A percentile compares a stretch with the other conserved stretches of the same genome.
These are phyloP conservation scores for Acorus gramineus DNA, from an alignment of 106 monocot species.

Conservation along the genomic window DNA sequence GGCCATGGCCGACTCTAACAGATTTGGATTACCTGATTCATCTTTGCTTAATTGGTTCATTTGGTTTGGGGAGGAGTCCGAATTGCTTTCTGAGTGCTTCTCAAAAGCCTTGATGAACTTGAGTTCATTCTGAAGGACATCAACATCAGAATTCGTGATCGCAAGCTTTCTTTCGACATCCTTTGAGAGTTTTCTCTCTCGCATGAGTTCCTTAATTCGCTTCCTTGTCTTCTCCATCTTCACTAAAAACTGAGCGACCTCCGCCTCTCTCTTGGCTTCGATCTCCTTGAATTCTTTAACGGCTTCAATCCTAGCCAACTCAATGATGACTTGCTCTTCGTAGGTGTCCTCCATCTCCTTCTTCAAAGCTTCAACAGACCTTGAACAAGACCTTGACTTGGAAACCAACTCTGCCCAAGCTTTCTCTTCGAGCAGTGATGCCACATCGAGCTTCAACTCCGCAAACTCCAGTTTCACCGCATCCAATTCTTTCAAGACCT, in stretches of 20 bases:
- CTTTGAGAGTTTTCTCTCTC: constrained; percentile 24
- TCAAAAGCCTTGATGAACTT: constrained; percentile 49
- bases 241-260: constrained; percentile 22
- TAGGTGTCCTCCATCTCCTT: constrained; percentile 46
- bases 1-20: constrained; percentile 9
- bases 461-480: constrained; percentile 31
- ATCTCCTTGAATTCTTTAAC: constrained; percentile 53
- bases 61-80: too few species aligned
- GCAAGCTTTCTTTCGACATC: constrained; percentile 45
- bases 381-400: constrained; percentile 5
- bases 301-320: constrained; percentile 84
- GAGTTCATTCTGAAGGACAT: constrained; percentile 57
- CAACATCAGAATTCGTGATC: constrained; percentile 40
- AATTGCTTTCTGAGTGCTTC: constrained; percentile 8
- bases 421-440: constrained; percentile 33
- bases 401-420: constrained; percentile 14
- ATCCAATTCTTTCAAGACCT: constrained; percentile 31
- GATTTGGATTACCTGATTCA: background rate
- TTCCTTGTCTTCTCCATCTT: constrained; percentile 27
- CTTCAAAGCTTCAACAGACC: constrained; percentile 31
- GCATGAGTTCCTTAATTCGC: constrained; percentile 18
- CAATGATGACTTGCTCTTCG: constrained; percentile 77
- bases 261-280: constrained; percentile 29
- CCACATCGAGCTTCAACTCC: constrained; percentile 39
- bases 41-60: constrained; percentile 2